Evolutionary conservation across 83 land plant species (phyloP).

Genomic region (Diphasiastrum complanatum): DNA sequence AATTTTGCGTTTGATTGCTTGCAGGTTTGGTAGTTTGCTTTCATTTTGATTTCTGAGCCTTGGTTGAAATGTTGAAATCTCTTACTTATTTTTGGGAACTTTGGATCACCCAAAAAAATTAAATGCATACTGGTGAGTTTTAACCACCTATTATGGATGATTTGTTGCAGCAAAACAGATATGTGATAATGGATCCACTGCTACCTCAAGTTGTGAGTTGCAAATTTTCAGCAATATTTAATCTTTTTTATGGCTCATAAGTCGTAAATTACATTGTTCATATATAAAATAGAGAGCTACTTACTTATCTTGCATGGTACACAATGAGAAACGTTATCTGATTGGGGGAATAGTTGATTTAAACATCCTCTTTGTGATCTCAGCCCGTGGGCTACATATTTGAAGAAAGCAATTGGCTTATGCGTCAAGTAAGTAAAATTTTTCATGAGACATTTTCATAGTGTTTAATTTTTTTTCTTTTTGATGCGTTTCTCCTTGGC

Average conservation of each 20-base stretch:
- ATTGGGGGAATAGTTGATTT: slow-evolving; percentile 24
- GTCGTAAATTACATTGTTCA: too few relatives aligned
- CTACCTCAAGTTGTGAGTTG: slow-evolving; percentile 32
- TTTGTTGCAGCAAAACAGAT: slow-evolving; percentile 33
- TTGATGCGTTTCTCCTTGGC: background rate
- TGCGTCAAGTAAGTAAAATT: slow-evolving; percentile 25
- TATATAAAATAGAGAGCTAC: too few relatives aligned
- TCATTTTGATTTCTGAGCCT: too few relatives aligned
- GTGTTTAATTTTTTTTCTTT: background rate
- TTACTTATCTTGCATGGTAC: too few relatives aligned
- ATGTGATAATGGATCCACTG: slow-evolving; percentile 43
- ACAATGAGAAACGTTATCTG: too few relatives aligned
- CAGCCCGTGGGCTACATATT: slow-evolving; percentile 39
- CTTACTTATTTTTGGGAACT: too few relatives aligned
- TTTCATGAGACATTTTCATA: background rate
- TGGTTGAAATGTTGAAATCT: too few relatives aligned
- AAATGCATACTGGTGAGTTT: background rate
- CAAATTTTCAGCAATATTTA: too few relatives aligned
- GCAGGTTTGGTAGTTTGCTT: too few relatives aligned
- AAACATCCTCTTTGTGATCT: slow-evolving; percentile 20
- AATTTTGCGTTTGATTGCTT: too few relatives aligned
- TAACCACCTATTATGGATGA: background rate
- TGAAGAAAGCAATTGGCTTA: slow-evolving; percentile 34
- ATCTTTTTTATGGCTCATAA: too few relatives aligned
- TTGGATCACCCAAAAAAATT: too few relatives aligned